Conservation (phyloP, 2,329 filamentous ascomycete species). For the Aspergillus viridinutans region DNA sequence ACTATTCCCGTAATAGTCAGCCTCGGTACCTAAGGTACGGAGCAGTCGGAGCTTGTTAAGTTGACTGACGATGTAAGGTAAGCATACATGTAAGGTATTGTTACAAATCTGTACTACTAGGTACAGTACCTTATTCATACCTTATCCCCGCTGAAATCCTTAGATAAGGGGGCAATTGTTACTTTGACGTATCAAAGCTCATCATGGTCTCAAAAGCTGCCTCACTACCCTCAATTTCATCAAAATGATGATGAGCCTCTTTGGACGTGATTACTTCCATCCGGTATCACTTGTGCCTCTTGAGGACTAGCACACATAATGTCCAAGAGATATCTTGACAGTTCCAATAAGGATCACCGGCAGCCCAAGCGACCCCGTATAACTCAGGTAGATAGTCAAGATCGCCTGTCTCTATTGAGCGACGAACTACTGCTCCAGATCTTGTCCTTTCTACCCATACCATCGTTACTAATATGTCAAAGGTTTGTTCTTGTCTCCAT, state of each 20-base stretch:
- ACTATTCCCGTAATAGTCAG: not conserved
- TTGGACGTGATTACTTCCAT: constrained; percentile 1
- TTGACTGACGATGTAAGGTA: not conserved
- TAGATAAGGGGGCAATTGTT: constrained; percentile 5
- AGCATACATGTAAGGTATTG: not conserved
- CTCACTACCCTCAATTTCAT: not conserved
- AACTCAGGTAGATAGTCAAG: constrained; percentile 30
- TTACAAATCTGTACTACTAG: not conserved
- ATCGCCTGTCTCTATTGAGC: constrained; percentile 69
- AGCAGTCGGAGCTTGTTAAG: too few species aligned
- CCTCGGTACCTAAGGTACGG: not conserved
- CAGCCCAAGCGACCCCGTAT: constrained; percentile 45
- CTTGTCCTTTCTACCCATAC: constrained; percentile 68
- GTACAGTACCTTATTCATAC: too few species aligned
- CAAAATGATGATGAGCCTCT: not conserved
- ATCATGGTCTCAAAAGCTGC: not conserved
- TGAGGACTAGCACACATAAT: constrained; percentile 17
- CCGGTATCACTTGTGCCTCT: not conserved
- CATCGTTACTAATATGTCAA: constrained; percentile 62
- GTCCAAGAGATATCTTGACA: constrained; percentile 29
- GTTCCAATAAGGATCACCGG: constrained; percentile 12
- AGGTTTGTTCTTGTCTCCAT: constrained; percentile 41
- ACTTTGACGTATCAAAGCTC: not conserved
- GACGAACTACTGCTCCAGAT: constrained; percentile 86
- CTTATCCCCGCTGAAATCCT: not conserved